Evolutionary conservation across 108 stramenopile species (phyloP).

Genomic region (Bacterosira constricta): DNA sequence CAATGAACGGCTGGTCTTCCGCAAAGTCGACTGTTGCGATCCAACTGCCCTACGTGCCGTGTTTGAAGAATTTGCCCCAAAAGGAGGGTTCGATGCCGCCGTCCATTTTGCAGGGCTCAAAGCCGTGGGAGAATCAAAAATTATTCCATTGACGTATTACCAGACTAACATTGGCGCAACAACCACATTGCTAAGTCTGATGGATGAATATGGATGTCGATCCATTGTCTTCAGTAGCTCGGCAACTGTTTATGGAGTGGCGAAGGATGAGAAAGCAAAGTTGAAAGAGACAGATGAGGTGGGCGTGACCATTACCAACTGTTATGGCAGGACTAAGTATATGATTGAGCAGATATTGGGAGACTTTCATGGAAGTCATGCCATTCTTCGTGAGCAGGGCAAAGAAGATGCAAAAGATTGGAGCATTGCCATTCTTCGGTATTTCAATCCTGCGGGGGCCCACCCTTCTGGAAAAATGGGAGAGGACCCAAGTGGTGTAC

Average conservation of each 20-base stretch:
- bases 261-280: constrained; percentile 56
- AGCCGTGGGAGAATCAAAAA: constrained; percentile 95
- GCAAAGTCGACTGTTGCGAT: constrained; percentile 81
- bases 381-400: constrained; percentile 22
- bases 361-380: constrained; percentile 83
- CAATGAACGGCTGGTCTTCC: constrained; percentile 64
- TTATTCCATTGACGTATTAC: constrained; percentile 93
- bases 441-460: constrained; percentile 99
- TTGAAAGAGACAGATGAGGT: constrained; percentile 95
- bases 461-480: constrained; percentile 97
- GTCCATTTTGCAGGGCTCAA: constrained; percentile 99
- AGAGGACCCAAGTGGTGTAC: constrained; percentile 97
- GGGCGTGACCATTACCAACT: constrained; percentile 95
- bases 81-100: constrained; percentile 75
- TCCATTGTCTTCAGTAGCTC: constrained; percentile 93
- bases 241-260: constrained; percentile 98
- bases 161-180: constrained; percentile 92
- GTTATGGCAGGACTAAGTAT: constrained; percentile 98
- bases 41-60: constrained; percentile 61
- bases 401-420: constrained; percentile 49
- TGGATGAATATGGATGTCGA: constrained; percentile 92
- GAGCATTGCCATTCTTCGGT: constrained; percentile 90
- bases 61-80: constrained; percentile 64
- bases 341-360: constrained; percentile 98
- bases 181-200: constrained; percentile 76